These are phyloP conservation scores for Candida coquimbonensis DNA, from an alignment of 805 yeast species.

Conservation along the genomic window DNA sequence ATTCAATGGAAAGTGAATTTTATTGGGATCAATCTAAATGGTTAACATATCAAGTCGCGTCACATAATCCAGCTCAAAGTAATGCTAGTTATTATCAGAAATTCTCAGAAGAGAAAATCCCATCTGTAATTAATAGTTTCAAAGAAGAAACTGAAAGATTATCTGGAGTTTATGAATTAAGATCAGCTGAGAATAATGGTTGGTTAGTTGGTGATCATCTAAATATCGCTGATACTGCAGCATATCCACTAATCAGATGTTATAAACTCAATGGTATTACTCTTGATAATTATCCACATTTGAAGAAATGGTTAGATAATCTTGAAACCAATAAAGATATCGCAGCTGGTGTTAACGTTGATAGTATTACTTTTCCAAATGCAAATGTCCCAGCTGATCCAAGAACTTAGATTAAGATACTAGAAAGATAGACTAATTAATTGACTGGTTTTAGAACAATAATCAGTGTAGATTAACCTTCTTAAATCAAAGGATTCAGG, in stretches of 20 bases:
- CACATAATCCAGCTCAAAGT: constrained; percentile 58
- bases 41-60: constrained; percentile 51
- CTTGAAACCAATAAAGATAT: constrained; percentile 26
- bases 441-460: too few species aligned
- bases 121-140: constrained; percentile 48
- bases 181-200: constrained; percentile 42
- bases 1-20: constrained; percentile 27
- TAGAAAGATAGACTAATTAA: too few species aligned
- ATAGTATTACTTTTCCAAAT: not conserved
- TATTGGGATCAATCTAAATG: constrained; percentile 51
- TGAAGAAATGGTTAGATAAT: constrained; percentile 34
- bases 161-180: constrained; percentile 45
- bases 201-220: constrained; percentile 55
- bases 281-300: constrained; percentile 31
- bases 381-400: too few species aligned
- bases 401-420: too few species aligned
- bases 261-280: constrained; percentile 22
- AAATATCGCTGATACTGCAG: constrained; percentile 51
- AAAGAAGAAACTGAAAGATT: constrained; percentile 44
- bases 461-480: too few species aligned
- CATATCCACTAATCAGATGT: constrained; percentile 38
- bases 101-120: constrained; percentile 44
- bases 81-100: constrained; percentile 44
- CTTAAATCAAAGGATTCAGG: too few species aligned
- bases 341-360: constrained; percentile 5